phyloP scores from a whole-genome alignment of 164 flowering plant genomes.

The Hamamelis virginiana region DNA sequence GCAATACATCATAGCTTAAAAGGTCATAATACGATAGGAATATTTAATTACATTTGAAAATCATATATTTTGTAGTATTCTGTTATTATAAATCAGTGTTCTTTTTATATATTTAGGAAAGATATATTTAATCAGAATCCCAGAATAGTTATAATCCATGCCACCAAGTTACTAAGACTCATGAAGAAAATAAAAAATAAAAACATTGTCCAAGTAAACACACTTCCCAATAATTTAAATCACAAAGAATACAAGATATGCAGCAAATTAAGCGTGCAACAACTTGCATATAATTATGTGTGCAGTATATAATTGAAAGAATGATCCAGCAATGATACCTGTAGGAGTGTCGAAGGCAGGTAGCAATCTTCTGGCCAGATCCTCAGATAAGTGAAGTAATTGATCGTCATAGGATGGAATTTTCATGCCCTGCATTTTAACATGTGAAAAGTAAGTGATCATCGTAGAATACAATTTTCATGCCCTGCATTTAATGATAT shows the following conservation, averaged over 20 bases:
- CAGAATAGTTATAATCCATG: neutral
- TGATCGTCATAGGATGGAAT: conserved; percentile 80
- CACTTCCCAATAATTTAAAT: neutral
- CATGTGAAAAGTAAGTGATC: neutral
- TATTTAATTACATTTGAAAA: neutral
- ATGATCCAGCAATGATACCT: conserved; percentile 39
- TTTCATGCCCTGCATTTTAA: conserved; percentile 72
- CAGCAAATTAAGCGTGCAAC: conserved; percentile 3
- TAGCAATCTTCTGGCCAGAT: conserved; percentile 76
- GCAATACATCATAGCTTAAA: conserved; percentile 25
- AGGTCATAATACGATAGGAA: neutral
- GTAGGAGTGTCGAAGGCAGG: conserved; percentile 99
- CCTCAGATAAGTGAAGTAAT: conserved; percentile 80
- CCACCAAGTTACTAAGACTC: neutral
- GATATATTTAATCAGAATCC: neutral
- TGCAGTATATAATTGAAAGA: neutral
- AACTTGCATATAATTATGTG: neutral
- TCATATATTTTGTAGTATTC: neutral
- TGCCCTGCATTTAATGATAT: no score
- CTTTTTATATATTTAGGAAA: neutral
- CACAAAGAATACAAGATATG: neutral
- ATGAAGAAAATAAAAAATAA: neutral
- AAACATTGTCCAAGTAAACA: neutral
- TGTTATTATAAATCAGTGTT: neutral
- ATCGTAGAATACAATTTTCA: neutral